Evolutionary conservation across 2,329 filamentous ascomycete genomes (phyloP), one percentile per base, ranked within the genome.

Genomic region (Allantophomopsis cytisporea): DNA sequence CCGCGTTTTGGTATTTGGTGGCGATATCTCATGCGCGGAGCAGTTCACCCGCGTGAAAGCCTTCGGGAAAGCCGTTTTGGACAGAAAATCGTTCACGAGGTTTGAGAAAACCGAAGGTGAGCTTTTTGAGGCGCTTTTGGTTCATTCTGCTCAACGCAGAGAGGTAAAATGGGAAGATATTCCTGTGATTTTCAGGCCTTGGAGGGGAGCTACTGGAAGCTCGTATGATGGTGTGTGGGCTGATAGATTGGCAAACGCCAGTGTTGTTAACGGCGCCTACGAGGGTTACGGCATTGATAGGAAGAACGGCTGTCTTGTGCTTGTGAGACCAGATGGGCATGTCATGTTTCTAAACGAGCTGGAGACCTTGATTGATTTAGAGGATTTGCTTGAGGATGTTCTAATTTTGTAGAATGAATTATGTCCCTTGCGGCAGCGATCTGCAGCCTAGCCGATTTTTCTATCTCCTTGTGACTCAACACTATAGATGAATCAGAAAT

Each of bases 291-390:
- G 76, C 0, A 61, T 85, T 2, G 64, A 75, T 45, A 53, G 46
- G 14, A 59, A 68, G 39, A 55, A 57, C 14, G 79, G 80, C 0
- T 76, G 71, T 44, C 58, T 76, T 4, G 68, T 81, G 1, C 59
- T 78, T 2, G 60, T 77, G 2, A 57, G 81, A 37, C 81, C 80
- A 2, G 81, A 85, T 60, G 76, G 80, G 51, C 77, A 84, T 55
- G 69, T 83, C 23, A 66, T 60, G 1, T 60, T 55, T 33, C 44
- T 61, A 2, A 45, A 50, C 4, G 44, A 52, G 38, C 48, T 70
- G 15, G 61, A 61, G 5, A 54, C 54, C 20, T 20, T 62, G 36
- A 56, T 60, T 28, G 50, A 51, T 42, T 52, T 53, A 8, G 43
- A 42, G 8, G 8, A 20, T 8, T 8, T 32, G 18, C 18, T 20